Evolutionary conservation across 2,329 filamentous ascomycete genomes (phyloP), one percentile per base, ranked within the genome.

Genomic region (Lachnellula occidentalis): DNA sequence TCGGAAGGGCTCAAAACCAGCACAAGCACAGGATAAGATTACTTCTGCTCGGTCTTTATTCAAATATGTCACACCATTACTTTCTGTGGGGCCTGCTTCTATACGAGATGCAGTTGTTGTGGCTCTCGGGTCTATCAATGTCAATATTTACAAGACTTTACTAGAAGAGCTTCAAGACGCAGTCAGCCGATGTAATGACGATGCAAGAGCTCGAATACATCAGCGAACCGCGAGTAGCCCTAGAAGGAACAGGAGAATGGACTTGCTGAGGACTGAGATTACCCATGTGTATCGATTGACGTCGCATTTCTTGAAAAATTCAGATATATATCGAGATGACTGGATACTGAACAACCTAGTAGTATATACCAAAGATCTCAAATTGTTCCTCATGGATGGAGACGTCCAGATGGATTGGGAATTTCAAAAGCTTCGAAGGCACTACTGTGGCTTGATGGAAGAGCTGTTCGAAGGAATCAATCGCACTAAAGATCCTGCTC

Each of bases 241-340:
- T 1, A 84, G 87, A 45, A 80, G 90, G 52, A 95, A 90, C 67
- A 83, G 86, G 51, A 89, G 87, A 67, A 94, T 90, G 61, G 94
- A 97, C 67, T 77, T 91, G 34, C 73, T 99, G 34, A 83, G 95
- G 51, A 96, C 92, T 0, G 94, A 97, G 69, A 91, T 97, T 50
- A 96, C 95, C 0, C 90, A 97, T 67, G 89, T 99, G 7, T 96
- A 97, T 72, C 92, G 95, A 68, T 77, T 97, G 36, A 97, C 92
- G 0, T 91, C 92, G 0, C 88, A 92, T 65, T 96, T 96, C 62
- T 75, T 99, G 37, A 87, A 87, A 59, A 81, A 90, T 43, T 77
- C 87, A 0, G 85, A 90, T 47, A 82, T 95, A 4, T 89, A 88
- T 68, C 83, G 87, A 55, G 90, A 96, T 62, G 90, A 95, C 59